These are phyloP conservation scores for Cordyceps tenuipes DNA, from an alignment of 2,329 filamentous ascomycete genomes.

Conservation along the genomic window DNA sequence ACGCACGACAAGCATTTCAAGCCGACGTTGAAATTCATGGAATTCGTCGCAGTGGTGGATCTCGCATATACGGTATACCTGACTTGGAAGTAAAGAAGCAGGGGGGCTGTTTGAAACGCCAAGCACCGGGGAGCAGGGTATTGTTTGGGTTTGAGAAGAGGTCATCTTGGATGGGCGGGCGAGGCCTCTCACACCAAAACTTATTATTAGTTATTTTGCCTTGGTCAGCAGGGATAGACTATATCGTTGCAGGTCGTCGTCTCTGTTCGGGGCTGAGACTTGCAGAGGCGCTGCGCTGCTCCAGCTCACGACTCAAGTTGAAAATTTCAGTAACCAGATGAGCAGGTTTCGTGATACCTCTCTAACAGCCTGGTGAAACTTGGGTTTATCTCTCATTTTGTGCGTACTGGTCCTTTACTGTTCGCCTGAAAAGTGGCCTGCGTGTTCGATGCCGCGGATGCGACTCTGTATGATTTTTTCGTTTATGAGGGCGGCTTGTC, in stretches of 20 bases:
- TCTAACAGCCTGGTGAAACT: too few species aligned
- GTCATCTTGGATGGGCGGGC: not conserved
- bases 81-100: not conserved
- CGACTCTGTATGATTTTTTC: not conserved
- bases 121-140: not conserved
- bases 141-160: not conserved
- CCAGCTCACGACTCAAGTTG: too few species aligned
- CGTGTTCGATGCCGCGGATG: conserved; percentile 1
- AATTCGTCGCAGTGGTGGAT: not conserved
- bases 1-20: not conserved
- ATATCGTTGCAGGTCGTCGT: too few species aligned
- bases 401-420: not conserved
- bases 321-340: too few species aligned
- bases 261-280: too few species aligned
- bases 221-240: too few species aligned
- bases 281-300: too few species aligned
- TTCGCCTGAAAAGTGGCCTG: not conserved
- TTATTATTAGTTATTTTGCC: too few species aligned
- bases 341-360: too few species aligned
- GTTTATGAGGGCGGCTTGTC: not conserved
- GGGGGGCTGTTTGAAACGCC: not conserved
- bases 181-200: not conserved
- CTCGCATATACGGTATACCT: not conserved
- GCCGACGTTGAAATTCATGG: not conserved
- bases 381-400: too few species aligned